Evolutionary conservation across 805 yeast genomes (phyloP), one percentile per base, ranked within the genome.

Genomic region (Ogataea trehaloabstinens): DNA sequence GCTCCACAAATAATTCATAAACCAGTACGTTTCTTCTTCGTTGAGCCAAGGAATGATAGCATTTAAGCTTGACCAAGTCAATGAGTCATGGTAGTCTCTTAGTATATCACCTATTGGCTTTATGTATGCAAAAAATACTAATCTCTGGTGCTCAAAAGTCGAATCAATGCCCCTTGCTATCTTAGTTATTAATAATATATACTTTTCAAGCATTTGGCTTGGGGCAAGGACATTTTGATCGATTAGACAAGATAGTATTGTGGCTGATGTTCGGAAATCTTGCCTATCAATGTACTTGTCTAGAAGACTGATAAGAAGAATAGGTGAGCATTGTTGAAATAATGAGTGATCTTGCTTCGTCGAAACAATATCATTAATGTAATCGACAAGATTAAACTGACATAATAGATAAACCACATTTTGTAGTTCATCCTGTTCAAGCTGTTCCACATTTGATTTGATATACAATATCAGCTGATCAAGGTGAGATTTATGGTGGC

Each of bases 81-180:
- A 21, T 25, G 46, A 36, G 7, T 38, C 44, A 5, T 39, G 21
- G 16, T 38, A 37, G n/a, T 28, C 18, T 25, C 34, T 34, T 5
- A 56, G 34, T 1, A 48, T 28, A 4, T 10, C 6, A 3, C 47
- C 48, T 20, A 51, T 27, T n/a, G 52, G 47, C 6, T 35, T 19
- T 1, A 56, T 35, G 22, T 52, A 48, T 7, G 52, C 50, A 38
- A 51, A 57, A 38, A 58, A 60, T 6, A 60, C 35, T 28, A 52
- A 24, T 31, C 37, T 47, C 24, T 49, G 48, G 22, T 52, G 48
- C 5, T 32, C 35, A 18, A 37, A 37, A 4, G 38, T 34, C 1
- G 53, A 38, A 24, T 52, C 34, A 13, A 56, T 34, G 3, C 48
- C 35, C 2, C 22, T 13, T 16, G 56, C 49, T 6, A 42, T 35